These are phyloP conservation scores for Ilex aquifolium DNA, from an alignment of 257 asterid genomes.

Conservation along the genomic window DNA sequence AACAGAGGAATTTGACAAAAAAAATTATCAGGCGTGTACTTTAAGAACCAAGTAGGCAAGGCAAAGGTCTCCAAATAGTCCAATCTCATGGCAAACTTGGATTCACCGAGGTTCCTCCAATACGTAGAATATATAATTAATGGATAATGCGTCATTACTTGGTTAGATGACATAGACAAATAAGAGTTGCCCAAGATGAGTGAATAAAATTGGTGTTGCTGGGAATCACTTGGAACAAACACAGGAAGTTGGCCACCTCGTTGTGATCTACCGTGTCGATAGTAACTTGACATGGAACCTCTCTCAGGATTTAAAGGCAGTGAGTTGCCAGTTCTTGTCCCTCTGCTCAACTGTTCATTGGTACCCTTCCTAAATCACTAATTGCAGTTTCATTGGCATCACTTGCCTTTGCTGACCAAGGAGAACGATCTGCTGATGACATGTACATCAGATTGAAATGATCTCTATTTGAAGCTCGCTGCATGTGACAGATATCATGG, in stretches of 20 bases:
- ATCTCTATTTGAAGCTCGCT: slow-evolving; percentile 35
- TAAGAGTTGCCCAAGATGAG: too few relatives aligned
- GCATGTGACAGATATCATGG: too few relatives aligned
- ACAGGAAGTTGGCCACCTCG: slow-evolving; percentile 95
- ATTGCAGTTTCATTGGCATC: slow-evolving; percentile 21
- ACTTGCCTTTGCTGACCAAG: slow-evolving; percentile 34
- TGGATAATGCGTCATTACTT: too few relatives aligned
- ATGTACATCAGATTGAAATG: slow-evolving; percentile 66
- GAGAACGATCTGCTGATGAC: slow-evolving; percentile 47
- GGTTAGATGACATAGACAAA: too few relatives aligned
- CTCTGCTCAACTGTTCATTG: slow-evolving; percentile 30
- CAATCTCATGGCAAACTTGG: too few relatives aligned
- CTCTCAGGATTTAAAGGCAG: slow-evolving; percentile 25
- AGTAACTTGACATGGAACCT: slow-evolving; percentile 46
- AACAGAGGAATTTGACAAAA: too few relatives aligned
- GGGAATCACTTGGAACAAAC: slow-evolving; percentile 83
- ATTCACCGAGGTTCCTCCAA: too few relatives aligned
- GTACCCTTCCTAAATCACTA: slow-evolving; percentile 14
- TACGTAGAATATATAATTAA: too few relatives aligned
- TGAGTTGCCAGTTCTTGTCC: slow-evolving; percentile 31
- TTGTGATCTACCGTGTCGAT: slow-evolving; percentile 80
- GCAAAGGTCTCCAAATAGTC: too few relatives aligned
- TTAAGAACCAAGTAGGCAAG: too few relatives aligned
- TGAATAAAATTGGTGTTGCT: slow-evolving; percentile 42
- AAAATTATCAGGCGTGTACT: too few relatives aligned